Conservation (phyloP, 176 grass and related monocot species). For the Dendrocalamus sinicus region DNA sequence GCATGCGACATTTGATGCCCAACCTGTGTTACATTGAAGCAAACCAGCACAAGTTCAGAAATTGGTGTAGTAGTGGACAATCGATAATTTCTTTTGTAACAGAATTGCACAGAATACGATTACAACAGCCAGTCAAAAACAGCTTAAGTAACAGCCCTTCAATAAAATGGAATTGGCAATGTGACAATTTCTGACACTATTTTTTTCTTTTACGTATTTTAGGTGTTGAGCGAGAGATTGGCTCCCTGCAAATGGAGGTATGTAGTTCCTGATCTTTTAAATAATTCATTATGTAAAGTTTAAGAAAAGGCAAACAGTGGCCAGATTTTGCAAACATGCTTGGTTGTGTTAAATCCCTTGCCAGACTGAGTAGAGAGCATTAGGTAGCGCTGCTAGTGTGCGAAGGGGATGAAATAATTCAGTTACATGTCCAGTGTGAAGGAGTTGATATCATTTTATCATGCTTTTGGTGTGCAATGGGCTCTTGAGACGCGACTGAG, state of each 20-base stretch:
- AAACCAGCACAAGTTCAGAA: slow-evolving; percentile 12
- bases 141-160: not conserved
- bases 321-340: not conserved
- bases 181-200: slow-evolving; percentile 36
- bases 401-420: not conserved
- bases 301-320: not conserved
- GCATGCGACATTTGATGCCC: slow-evolving; percentile 17
- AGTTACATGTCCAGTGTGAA: not conserved
- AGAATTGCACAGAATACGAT: not conserved
- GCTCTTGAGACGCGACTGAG: not conserved
- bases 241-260: slow-evolving; percentile 92
- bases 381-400: not conserved
- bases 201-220: slow-evolving; percentile 27
- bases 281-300: not conserved
- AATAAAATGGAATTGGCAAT: slow-evolving; percentile 21
- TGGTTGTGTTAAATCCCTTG: not conserved
- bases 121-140: not conserved
- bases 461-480: slow-evolving; percentile 8
- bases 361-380: not conserved
- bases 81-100: not conserved
- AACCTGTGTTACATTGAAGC: not conserved
- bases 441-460: not conserved
- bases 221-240: slow-evolving; percentile 96
- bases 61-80: not conserved
- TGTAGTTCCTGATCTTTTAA: slow-evolving; percentile 4